Conservation (phyloP, 164 flowering plant genomes). For the Magnolia officinalis region DNA sequence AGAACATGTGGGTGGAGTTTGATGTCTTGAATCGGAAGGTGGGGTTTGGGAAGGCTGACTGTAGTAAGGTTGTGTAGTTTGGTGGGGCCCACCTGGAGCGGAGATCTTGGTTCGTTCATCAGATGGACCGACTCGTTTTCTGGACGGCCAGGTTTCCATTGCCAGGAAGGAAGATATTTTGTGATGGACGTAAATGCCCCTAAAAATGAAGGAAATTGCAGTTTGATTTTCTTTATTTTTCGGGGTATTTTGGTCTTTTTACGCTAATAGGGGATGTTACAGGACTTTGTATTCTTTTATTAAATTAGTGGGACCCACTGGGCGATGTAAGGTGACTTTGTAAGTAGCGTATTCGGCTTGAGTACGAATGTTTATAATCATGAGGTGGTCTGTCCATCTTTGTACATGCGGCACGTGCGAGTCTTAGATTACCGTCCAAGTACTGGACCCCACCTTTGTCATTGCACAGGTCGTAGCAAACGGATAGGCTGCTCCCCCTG, state of each 20-base stretch:
- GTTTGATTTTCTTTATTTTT: background rate
- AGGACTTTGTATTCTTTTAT: background rate
- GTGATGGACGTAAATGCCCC: background rate
- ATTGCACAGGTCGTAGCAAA: background rate
- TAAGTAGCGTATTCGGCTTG: background rate
- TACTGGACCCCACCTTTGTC: background rate
- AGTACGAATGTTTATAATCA: background rate
- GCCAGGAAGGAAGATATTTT: background rate
- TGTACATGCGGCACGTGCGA: too few species aligned
- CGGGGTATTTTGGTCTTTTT: background rate
- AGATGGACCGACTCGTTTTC: background rate
- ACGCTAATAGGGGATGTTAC: background rate
- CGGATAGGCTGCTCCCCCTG: too few species aligned
- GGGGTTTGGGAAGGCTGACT: conserved; percentile 72
- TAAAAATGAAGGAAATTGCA: conserved; percentile 1
- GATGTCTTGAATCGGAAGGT: conserved; percentile 50
- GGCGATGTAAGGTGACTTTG: background rate
- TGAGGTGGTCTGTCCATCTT: background rate
- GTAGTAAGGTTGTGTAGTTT: conserved; percentile 32
- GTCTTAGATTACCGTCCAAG: background rate
- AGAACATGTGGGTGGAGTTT: conserved; percentile 76
- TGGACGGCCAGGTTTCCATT: background rate
- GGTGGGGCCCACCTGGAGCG: background rate
- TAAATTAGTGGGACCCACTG: too few species aligned
- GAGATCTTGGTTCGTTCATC: background rate